Conservation (phyloP, 148 eudicot genomes). For the Vaccinium corymbosum region DNA sequence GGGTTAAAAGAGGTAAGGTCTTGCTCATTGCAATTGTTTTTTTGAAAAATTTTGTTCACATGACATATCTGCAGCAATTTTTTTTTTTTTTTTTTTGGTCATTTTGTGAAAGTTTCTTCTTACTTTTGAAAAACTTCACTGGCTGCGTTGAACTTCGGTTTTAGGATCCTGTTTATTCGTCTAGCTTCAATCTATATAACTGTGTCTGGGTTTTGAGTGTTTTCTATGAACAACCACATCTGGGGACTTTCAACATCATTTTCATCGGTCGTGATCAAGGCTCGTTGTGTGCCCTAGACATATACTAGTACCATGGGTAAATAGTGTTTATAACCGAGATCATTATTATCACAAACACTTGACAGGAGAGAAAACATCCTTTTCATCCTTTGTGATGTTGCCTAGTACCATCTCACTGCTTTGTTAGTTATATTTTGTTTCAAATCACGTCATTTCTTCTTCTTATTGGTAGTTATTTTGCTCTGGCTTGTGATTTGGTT, state of each 20-base stretch:
- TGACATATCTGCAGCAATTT: neutral
- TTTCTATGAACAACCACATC: neutral
- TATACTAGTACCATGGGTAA: neutral
- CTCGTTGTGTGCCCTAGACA: neutral
- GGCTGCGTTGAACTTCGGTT: neutral
- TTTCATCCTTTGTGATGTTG: neutral
- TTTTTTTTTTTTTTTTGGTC: neutral
- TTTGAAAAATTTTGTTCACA: neutral
- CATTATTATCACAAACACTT: neutral
- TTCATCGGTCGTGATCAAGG: neutral
- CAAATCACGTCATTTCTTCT: neutral
- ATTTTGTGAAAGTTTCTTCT: neutral
- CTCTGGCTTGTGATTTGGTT: neutral
- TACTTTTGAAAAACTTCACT: neutral
- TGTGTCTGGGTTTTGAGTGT: neutral
- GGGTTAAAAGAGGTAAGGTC: constrained; percentile 79
- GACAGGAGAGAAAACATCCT: neutral
- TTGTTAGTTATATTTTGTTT: neutral
- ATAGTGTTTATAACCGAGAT: neutral
- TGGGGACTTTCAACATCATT: neutral
- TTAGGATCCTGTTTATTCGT: neutral
- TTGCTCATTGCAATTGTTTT: constrained; percentile 8
- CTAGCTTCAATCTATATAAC: neutral
- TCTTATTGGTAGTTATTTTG: neutral
- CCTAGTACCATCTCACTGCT: neutral